These are phyloP conservation scores for Aspergillus texensis DNA, from an alignment of 2,329 filamentous ascomycete species.

Conservation along the genomic window DNA sequence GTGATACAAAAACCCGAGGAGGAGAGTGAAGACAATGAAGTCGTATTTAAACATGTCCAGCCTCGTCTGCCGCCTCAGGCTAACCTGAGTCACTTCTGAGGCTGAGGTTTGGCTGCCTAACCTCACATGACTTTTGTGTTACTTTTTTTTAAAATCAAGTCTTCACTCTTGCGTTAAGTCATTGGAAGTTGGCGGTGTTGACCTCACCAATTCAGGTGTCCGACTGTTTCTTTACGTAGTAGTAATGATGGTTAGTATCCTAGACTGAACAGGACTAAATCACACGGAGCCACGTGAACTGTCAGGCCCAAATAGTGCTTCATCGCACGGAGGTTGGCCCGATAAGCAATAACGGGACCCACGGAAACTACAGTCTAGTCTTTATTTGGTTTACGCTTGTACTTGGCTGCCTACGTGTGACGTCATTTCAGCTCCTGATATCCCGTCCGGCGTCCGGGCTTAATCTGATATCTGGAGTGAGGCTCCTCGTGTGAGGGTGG, in stretches of 20 bases:
- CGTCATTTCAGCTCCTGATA: no score
- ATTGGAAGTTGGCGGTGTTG: not conserved
- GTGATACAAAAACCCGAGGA: not conserved
- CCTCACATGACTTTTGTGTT: not conserved
- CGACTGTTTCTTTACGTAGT: not conserved
- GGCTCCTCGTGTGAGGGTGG: no score
- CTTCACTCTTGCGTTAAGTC: no score
- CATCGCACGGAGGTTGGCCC: not conserved
- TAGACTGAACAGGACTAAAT: no score
- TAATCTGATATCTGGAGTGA: no score
- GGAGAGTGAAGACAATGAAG: not conserved
- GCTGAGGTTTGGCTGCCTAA: slow-evolving; percentile 1
- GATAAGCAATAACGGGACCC: not conserved
- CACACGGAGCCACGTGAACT: no score
- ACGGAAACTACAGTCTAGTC: no score
- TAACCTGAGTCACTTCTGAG: not conserved
- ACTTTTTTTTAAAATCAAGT: not conserved
- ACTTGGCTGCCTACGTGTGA: no score
- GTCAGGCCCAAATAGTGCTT: no score
- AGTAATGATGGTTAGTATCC: no score
- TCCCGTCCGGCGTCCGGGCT: no score
- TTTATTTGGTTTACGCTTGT: no score
- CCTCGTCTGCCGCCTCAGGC: not conserved
- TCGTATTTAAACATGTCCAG: not conserved
- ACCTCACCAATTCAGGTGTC: not conserved